Percentiles rank a stretch among this genome's conserved stretches.
Conservation (phyloP, 1,284 basidiomycete species). For the Marasmius sp. region DNA sequence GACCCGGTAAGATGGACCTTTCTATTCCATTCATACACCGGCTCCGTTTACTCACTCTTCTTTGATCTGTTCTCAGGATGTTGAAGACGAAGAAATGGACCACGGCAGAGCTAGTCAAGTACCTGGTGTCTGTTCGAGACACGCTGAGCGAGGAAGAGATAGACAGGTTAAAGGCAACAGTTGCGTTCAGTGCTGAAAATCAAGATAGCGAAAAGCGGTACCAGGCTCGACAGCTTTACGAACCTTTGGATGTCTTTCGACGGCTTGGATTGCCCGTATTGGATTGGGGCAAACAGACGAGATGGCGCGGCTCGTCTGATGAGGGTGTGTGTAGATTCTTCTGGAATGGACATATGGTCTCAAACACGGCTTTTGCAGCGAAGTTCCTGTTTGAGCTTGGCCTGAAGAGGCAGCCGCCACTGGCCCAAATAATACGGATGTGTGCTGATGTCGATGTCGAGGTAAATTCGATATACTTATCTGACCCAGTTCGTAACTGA, state of each 20-base stretch:
- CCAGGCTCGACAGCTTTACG: constrained; percentile 78
- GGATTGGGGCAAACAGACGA: constrained; percentile 80
- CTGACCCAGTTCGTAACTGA: not conserved
- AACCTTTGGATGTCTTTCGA: constrained; percentile 77
- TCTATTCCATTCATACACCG: not conserved
- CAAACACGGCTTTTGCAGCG: constrained; percentile 44
- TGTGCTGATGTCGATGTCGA: constrained; percentile 50
- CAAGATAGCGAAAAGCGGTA: constrained; percentile 40
- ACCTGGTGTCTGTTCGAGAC: constrained; percentile 84
- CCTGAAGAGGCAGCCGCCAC: constrained; percentile 69
- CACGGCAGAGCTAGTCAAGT: constrained; percentile 77
- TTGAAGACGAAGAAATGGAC: constrained; percentile 85
- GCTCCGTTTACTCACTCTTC: not conserved
- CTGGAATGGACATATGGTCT: not conserved
- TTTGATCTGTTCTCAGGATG: constrained; percentile 55
- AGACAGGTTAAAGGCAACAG: constrained; percentile 74
- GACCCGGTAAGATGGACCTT: constrained; percentile 51
- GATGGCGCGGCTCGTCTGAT: constrained; percentile 80
- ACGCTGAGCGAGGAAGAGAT: constrained; percentile 70
- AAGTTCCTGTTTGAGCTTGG: constrained; percentile 85
- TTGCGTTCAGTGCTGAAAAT: constrained; percentile 76
- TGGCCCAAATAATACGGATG: constrained; percentile 34
- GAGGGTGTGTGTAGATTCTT: constrained; percentile 60
- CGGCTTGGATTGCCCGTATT: constrained; percentile 80
- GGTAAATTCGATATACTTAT: constrained; percentile 21